These are phyloP conservation scores for Arctium lappa DNA, from an alignment of 129 eudicot genomes.

Conservation along the genomic window DNA sequence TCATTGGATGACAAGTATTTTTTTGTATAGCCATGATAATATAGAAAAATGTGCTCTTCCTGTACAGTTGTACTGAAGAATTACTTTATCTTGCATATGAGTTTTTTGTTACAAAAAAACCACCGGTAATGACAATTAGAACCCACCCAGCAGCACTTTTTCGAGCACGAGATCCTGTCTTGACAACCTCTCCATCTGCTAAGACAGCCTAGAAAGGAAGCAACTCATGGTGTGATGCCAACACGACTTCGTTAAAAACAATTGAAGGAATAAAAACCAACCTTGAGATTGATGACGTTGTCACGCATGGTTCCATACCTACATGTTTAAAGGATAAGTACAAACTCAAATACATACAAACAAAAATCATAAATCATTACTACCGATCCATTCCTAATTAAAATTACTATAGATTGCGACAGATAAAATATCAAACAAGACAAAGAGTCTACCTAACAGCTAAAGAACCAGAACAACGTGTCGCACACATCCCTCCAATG, in stretches of 20 bases:
- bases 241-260: background rate
- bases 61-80: background rate
- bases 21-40: background rate
- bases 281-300: constrained; percentile 93
- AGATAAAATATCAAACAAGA: constrained; percentile 8
- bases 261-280: constrained; percentile 8
- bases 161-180: constrained; percentile 98
- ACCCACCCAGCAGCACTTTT: constrained; percentile 99
- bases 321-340: constrained; percentile 40
- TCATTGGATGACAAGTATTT: too few species aligned
- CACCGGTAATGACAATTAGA: background rate
- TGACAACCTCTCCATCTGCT: constrained; percentile 86
- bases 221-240: constrained; percentile 2
- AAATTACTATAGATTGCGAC: background rate
- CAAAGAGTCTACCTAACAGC: constrained; percentile 75
- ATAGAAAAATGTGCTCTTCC: background rate
- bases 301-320: constrained; percentile 99
- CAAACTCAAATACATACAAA: constrained; percentile 19
- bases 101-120: background rate
- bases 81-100: background rate
- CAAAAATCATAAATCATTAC: constrained; percentile 1
- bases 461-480: constrained; percentile 98
- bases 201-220: constrained; percentile 60
- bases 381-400: background rate
- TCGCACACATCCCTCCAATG: constrained; percentile 99